Evolutionary conservation across 371 early-diverging fungal genomes (phyloP), one percentile per base, ranked within the genome.

Genomic region (Apophysomyces trapeziformis): DNA sequence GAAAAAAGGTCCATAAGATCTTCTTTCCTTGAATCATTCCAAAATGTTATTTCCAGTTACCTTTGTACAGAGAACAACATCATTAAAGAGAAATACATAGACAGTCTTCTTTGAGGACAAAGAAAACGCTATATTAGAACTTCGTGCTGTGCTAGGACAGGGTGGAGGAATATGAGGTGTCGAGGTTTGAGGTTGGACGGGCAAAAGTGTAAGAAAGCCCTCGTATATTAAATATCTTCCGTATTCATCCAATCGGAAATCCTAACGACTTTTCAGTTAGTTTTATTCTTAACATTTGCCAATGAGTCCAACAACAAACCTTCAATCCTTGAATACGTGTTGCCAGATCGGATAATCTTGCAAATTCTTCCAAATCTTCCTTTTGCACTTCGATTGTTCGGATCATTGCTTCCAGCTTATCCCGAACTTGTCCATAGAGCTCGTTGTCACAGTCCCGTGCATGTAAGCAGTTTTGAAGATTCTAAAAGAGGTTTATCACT

Each of bases 1-100:
- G n/a, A 37, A 9, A 50, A 21, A 18, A 21, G 21, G 54, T 6
- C 8, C 41, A 13, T 41, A 13, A 11, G 41, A 41, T 4, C 3
- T 11, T 41, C 13, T 4, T 41, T 8, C 41, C 13, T 8, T 41
- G 41, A 11, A 4, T 21, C 21, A 7, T 50, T 5, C 13, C 9
- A 45, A 13, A 13, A 7, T 13, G 16, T 11, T 50, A 21, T 8
- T 50, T 21, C 21, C 32, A 8, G 61, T 65, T 71, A 76, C 75
- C 63, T 67, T 73, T n/a, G 80, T 80, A 44, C 75, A 80, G 0
- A 80, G 64, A 38, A 80, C 68, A 16, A 75, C 58, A 18, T 80
- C 77, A 38, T 80, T 77, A 41, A 80, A 80, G 21, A 80, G 60
- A 62, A 80, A 80, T 1, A 75, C 80, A 58, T 80, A 80, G 61